phyloP scores from a whole-genome alignment of 2,329 filamentous ascomycete species.

The Apiospora saccharicola region DNA sequence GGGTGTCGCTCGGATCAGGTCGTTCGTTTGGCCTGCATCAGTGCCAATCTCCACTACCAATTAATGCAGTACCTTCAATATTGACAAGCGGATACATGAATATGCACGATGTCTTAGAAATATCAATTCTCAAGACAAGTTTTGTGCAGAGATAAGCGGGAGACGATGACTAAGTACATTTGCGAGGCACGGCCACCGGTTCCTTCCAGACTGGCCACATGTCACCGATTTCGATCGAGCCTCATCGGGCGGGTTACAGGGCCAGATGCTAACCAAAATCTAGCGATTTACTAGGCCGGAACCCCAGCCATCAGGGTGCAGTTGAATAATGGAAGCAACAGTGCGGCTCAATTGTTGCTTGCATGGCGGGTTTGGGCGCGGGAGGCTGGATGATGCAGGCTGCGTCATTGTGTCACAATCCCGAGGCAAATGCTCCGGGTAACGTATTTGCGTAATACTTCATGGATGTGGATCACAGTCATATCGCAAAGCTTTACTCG shows the following conservation, averaged over 20 bases:
- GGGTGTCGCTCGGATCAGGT: neutral
- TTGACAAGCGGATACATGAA: neutral
- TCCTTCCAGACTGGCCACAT: neutral
- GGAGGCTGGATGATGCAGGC: neutral
- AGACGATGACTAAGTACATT: neutral
- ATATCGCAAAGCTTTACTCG: neutral
- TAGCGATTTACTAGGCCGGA: neutral
- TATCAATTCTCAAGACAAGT: neutral
- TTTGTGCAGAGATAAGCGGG: neutral
- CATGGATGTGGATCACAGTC: neutral
- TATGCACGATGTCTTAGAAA: neutral
- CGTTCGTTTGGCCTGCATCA: neutral
- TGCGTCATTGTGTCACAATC: conserved; percentile 20
- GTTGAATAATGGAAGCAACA: neutral
- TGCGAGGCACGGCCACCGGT: neutral
- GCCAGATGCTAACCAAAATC: neutral
- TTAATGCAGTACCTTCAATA: neutral
- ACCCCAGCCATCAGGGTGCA: neutral
- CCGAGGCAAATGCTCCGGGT: conserved; percentile 18
- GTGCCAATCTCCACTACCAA: neutral
- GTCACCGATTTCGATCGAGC: neutral
- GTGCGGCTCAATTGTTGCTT: neutral
- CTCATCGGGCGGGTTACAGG: neutral
- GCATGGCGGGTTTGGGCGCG: neutral
- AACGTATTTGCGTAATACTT: neutral